Conservation (phyloP, 306 rosid species). For the Dalbergia cochinchinensis region DNA sequence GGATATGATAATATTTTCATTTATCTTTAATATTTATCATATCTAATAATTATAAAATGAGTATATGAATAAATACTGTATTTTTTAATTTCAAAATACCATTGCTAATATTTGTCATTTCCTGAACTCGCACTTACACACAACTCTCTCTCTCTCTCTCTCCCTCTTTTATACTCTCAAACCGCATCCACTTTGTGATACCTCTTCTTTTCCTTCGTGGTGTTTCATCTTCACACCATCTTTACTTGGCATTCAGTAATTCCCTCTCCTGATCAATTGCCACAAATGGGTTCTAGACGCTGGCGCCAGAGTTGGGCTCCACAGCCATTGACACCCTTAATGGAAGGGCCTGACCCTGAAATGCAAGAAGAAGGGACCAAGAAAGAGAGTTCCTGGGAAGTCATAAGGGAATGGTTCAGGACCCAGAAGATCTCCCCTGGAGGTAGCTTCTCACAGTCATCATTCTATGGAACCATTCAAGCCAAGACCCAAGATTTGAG, state of each 20-base stretch:
- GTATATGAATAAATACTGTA: no score
- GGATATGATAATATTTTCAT: no score
- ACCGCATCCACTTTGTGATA: constrained; percentile 36
- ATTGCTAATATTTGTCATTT: no score
- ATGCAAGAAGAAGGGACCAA: constrained; percentile 86
- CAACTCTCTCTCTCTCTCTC: not conserved
- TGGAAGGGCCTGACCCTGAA: constrained; percentile 95
- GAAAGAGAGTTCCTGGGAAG: constrained; percentile 91
- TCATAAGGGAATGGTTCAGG: constrained; percentile 88
- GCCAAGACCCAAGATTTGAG: constrained; percentile 80
- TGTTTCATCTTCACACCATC: constrained; percentile 1
- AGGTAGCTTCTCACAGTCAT: constrained; percentile 45
- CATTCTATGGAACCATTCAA: constrained; percentile 58
- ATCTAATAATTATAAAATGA: no score
- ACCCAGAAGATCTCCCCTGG: constrained; percentile 65
- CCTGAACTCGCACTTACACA: not conserved
- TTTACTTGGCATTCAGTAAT: not conserved
- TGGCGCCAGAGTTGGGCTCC: constrained; percentile 87
- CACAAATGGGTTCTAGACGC: constrained; percentile 71
- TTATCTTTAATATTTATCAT: no score
- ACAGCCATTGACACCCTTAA: constrained; percentile 86
- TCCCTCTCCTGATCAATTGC: not conserved
- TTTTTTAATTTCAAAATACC: no score
- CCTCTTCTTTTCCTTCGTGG: constrained; percentile 34
- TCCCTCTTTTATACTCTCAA: constrained; percentile 1